These are phyloP conservation scores for Mrakia hoshinonis DNA, from an alignment of 768 basidiomycete genomes.

Conservation along the genomic window DNA sequence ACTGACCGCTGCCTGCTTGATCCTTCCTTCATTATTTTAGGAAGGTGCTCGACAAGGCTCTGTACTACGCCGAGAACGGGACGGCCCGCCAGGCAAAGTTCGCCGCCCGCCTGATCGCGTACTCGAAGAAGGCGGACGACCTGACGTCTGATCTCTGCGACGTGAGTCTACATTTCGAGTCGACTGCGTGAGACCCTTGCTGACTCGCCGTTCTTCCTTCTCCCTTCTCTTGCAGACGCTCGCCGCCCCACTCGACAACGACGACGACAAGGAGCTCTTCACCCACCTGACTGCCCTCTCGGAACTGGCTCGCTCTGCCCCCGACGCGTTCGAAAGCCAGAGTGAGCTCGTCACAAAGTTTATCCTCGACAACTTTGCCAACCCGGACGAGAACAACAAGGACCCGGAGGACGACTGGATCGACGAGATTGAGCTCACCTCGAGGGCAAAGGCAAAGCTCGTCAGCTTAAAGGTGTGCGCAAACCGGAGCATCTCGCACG, in stretches of 20 bases:
- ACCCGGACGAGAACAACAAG: conserved; percentile 30
- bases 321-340: conserved; percentile 65
- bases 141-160: conserved; percentile 54
- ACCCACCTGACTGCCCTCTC: conserved; percentile 63
- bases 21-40: neutral
- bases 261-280: conserved; percentile 50
- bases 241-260: conserved; percentile 39
- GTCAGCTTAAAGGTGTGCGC: conserved; percentile 70
- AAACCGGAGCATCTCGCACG: conserved; percentile 67
- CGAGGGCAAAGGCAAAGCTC: conserved; percentile 59
- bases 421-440: conserved; percentile 55
- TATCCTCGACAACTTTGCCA: conserved; percentile 42
- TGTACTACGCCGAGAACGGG: conserved; percentile 52
- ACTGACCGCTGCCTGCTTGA: neutral
- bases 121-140: conserved; percentile 50
- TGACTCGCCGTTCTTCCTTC: neutral
- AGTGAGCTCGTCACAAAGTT: conserved; percentile 67
- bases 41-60: conserved; percentile 50
- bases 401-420: conserved; percentile 56
- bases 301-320: conserved; percentile 61
- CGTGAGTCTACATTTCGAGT: conserved; percentile 43
- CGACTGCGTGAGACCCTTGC: neutral
- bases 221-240: conserved; percentile 53
- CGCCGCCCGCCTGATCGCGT: conserved; percentile 64
- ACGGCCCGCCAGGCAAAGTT: conserved; percentile 71